Evolutionary conservation across 2,329 filamentous ascomycete species (phyloP).

Genomic region (Aspergillus costaricaensis): DNA sequence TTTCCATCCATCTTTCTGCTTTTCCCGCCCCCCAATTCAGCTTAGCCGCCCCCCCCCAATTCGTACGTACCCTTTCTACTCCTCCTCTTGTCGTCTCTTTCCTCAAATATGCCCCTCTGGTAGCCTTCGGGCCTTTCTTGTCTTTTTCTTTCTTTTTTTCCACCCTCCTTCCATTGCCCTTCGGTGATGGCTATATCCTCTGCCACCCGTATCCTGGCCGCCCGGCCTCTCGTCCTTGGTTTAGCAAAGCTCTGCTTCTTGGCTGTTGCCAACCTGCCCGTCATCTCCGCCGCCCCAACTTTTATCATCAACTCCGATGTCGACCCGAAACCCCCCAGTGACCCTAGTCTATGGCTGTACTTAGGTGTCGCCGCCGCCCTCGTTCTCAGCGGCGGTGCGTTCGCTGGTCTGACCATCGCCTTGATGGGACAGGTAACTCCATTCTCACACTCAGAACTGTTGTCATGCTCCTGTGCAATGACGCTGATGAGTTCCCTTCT

Average conservation of each 20-base stretch:
- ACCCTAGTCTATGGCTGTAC: slow-evolving; percentile 76
- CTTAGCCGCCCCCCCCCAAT: too few relatives aligned
- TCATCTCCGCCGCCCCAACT: slow-evolving; percentile 42
- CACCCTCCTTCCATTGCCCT: neutral
- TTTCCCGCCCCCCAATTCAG: too few relatives aligned
- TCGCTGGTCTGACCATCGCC: slow-evolving; percentile 79
- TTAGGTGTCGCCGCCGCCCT: slow-evolving; percentile 75
- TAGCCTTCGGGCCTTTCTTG: slow-evolving; percentile 9
- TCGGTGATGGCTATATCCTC: slow-evolving; percentile 31
- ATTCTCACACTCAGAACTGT: neutral
- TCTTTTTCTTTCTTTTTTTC: slow-evolving; percentile 3
- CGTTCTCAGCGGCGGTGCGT: slow-evolving; percentile 85
- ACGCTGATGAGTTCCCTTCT: neutral
- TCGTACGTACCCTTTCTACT: neutral
- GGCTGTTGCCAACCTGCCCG: slow-evolving; percentile 39
- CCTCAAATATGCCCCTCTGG: slow-evolving; percentile 15
- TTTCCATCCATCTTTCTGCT: too few relatives aligned
- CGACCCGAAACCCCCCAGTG: slow-evolving; percentile 55
- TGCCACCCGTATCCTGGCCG: slow-evolving; percentile 36
- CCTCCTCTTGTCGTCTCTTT: neutral
- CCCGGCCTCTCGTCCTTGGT: slow-evolving; percentile 43
- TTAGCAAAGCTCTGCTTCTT: slow-evolving; percentile 46
- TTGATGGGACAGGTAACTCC: slow-evolving; percentile 62
- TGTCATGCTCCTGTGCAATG: neutral
- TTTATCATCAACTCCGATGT: slow-evolving; percentile 30